A percentile compares a stretch with the other conserved stretches of the same genome.
Conservation (phyloP, 2,329 filamentous ascomycete genomes). For the Apiospora malaysiana region DNA sequence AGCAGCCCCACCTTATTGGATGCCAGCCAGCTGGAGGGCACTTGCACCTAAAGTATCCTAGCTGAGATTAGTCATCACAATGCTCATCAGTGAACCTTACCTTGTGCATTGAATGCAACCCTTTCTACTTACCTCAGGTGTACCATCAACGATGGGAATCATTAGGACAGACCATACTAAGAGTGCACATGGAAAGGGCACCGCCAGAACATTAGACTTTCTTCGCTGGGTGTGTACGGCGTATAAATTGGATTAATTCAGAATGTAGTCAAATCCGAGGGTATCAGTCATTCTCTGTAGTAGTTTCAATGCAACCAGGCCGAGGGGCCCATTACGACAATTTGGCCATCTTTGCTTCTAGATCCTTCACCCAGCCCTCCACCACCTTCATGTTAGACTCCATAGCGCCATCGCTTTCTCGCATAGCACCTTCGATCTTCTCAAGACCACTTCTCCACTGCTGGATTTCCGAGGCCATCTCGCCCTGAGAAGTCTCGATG, state of each 20-base stretch:
- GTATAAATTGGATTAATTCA: background rate
- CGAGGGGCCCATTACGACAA: conserved; percentile 46
- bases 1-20: background rate
- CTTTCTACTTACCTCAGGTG: too few relatives aligned
- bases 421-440: conserved; percentile 78
- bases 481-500: conserved; percentile 79
- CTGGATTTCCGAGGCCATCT: conserved; percentile 83
- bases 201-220: too few relatives aligned
- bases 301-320: background rate
- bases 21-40: conserved; percentile 17
- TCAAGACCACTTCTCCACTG: conserved; percentile 84
- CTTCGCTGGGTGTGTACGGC: background rate
- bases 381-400: conserved; percentile 83
- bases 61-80: background rate
- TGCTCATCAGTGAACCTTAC: background rate
- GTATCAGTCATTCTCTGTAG: conserved; percentile 40
- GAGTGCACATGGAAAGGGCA: too few relatives aligned
- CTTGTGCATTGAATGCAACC: background rate
- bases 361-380: conserved; percentile 84
- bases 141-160: too few relatives aligned
- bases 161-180: too few relatives aligned
- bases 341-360: conserved; percentile 77
- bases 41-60: conserved; percentile 17
- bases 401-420: conserved; percentile 72
- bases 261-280: conserved; percentile 29